Evolutionary conservation across 805 yeast genomes (phyloP).

Genomic region (Candida michaelii): DNA sequence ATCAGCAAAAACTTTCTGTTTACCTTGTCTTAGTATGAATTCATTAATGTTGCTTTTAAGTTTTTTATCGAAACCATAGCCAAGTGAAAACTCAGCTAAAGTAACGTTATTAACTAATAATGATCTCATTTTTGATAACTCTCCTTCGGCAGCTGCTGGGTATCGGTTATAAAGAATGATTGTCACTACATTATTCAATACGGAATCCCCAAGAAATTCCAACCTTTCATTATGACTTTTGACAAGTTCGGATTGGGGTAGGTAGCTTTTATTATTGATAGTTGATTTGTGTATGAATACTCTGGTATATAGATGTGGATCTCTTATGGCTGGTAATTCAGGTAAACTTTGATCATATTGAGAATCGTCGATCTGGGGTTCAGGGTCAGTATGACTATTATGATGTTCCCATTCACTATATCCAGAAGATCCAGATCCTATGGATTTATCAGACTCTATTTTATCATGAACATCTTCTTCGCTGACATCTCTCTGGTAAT

Average conservation of each 20-base stretch:
- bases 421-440: not conserved
- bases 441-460: not conserved
- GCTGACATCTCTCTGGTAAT: not conserved
- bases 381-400: too few relatives aligned
- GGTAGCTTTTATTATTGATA: slow-evolving; percentile 55
- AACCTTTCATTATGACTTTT: slow-evolving; percentile 78
- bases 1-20: slow-evolving; percentile 78
- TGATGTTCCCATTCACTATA: too few relatives aligned
- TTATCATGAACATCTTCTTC: not conserved
- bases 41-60: slow-evolving; percentile 53
- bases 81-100: slow-evolving; percentile 64
- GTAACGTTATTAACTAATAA: slow-evolving; percentile 71
- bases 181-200: slow-evolving; percentile 72
- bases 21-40: slow-evolving; percentile 47
- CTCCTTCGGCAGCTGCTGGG: slow-evolving; percentile 79
- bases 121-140: slow-evolving; percentile 67
- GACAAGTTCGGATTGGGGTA: slow-evolving; percentile 57
- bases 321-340: slow-evolving; percentile 62
- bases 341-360: slow-evolving; percentile 42
- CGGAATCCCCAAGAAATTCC: slow-evolving; percentile 89
- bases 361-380: too few relatives aligned
- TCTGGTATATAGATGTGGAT: slow-evolving; percentile 57
- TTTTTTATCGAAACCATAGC: slow-evolving; percentile 64
- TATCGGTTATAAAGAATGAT: slow-evolving; percentile 62
- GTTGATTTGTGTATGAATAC: slow-evolving; percentile 84